Conservation (phyloP, 2,329 filamentous ascomycete genomes). For the Colletotrichum sp. region DNA sequence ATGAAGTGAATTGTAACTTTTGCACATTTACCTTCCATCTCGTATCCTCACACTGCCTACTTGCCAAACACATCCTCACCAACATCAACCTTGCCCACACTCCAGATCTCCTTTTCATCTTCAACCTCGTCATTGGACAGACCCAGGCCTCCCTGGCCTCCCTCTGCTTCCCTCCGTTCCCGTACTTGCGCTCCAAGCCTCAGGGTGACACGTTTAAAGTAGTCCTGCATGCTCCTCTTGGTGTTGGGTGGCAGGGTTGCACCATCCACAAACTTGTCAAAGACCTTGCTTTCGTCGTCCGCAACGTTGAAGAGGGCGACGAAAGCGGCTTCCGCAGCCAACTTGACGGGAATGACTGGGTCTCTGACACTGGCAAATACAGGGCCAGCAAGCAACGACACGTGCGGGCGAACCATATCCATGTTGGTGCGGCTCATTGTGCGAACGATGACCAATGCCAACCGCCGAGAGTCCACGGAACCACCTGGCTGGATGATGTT, state of each 20-base stretch:
- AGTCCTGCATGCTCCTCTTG: conserved; percentile 92
- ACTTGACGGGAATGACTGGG: conserved; percentile 90
- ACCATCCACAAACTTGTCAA: conserved; percentile 86
- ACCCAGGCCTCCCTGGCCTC: conserved; percentile 83
- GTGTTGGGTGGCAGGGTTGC: conserved; percentile 70
- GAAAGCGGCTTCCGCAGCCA: conserved; percentile 94
- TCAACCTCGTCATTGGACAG: conserved; percentile 90
- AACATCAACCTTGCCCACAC: conserved; percentile 87
- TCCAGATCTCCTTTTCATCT: conserved; percentile 96
- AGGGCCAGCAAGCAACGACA: conserved; percentile 78
- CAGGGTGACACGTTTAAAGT: conserved; percentile 92
- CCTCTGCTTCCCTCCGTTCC: conserved; percentile 90
- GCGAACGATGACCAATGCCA: conserved; percentile 85
- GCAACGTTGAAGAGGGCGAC: conserved; percentile 89
- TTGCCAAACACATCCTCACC: conserved; percentile 62
- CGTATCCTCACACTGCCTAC: conserved; percentile 20
- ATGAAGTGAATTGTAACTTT: neutral
- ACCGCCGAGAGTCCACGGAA: conserved; percentile 80
- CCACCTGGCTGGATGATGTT: conserved; percentile 77
- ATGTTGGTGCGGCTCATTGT: conserved; percentile 82
- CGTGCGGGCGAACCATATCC: conserved; percentile 81
- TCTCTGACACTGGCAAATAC: conserved; percentile 92
- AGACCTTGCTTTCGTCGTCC: conserved; percentile 82
- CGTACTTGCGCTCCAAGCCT: conserved; percentile 84
- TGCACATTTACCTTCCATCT: conserved; percentile 4